These are phyloP conservation scores for Ogataea angusta DNA, from an alignment of 805 yeast genomes.

Conservation along the genomic window DNA sequence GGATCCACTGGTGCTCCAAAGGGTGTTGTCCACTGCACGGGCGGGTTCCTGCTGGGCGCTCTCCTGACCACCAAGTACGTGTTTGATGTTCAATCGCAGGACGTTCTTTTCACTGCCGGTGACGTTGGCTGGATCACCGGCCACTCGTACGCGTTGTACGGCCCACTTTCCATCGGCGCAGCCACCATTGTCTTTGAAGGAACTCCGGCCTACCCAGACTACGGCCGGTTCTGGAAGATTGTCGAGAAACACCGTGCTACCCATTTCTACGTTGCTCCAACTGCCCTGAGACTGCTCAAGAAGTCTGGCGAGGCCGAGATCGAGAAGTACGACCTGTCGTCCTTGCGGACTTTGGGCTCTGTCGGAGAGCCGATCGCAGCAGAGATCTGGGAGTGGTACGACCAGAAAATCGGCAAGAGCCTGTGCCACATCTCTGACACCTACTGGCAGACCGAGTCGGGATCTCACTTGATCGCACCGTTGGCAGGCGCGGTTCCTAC, in stretches of 20 bases:
- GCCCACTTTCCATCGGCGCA: conserved; percentile 86
- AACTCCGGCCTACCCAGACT: conserved; percentile 95
- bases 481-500: conserved; percentile 92
- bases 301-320: conserved; percentile 82
- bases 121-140: conserved; percentile 99
- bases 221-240: conserved; percentile 95
- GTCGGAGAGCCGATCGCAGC: conserved; percentile 99
- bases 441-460: conserved; percentile 98
- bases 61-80: conserved; percentile 87
- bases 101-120: conserved; percentile 92
- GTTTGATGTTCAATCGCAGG: conserved; percentile 87
- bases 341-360: conserved; percentile 91
- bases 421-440: conserved; percentile 92
- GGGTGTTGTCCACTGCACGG: conserved; percentile 95
- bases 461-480: conserved; percentile 92
- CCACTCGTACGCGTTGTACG: conserved; percentile 92
- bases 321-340: conserved; percentile 72
- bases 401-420: conserved; percentile 84
- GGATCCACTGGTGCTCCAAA: conserved; percentile 99
- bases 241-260: conserved; percentile 88
- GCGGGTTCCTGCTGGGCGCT: conserved; percentile 92
- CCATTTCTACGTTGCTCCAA: conserved; percentile 97
- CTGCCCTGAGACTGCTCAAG: conserved; percentile 86
- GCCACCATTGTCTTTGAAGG: conserved; percentile 94
- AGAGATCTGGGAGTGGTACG: conserved; percentile 98